Conservation (phyloP, 164 flowering plant genomes). For the Dillenia suffruticosa region DNA sequence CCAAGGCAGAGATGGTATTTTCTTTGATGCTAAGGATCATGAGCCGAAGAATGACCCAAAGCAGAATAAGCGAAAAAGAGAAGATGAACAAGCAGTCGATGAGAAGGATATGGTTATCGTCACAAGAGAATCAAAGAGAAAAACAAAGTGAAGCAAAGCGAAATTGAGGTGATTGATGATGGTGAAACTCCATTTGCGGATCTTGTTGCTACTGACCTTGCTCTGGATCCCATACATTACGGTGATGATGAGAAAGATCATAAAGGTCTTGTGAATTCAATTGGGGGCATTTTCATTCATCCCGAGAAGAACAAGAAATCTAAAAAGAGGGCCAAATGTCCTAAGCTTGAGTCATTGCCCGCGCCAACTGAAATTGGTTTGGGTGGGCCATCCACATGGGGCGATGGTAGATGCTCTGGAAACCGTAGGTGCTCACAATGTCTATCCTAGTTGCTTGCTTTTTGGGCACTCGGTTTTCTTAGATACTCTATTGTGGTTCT, state of each 20-base stretch:
- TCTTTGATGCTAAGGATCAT: conserved; percentile 4
- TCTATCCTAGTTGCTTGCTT: too few relatives aligned
- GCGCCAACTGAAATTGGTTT: conserved; percentile 39
- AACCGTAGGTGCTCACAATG: too few relatives aligned
- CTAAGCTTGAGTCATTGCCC: conserved; percentile 7
- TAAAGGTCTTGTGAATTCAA: conserved; percentile 8
- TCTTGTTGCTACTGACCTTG: conserved; percentile 26
- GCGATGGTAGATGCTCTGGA: not conserved
- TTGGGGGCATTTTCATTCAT: conserved; percentile 15
- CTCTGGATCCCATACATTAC: conserved; percentile 5
- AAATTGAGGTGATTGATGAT: conserved; percentile 52
- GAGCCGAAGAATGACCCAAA: conserved; percentile 15
- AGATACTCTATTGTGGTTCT: too few relatives aligned
- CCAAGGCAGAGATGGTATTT: conserved; percentile 7
- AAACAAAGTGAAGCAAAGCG: conserved; percentile 13
- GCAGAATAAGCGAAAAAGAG: conserved; percentile 13
- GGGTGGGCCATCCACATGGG: conserved; percentile 69
- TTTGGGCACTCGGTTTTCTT: too few relatives aligned
- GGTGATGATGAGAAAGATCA: conserved; percentile 11
- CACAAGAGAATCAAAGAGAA: conserved; percentile 12
- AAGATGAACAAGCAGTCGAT: conserved; percentile 6
- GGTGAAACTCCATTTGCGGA: conserved; percentile 56
- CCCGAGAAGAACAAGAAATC: conserved; percentile 32
- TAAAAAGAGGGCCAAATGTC: conserved; percentile 6
- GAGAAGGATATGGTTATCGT: conserved; percentile 7